Evolutionary conservation across 768 basidiomycete species (phyloP).

Genomic region (Rubroboletus satanas): DNA sequence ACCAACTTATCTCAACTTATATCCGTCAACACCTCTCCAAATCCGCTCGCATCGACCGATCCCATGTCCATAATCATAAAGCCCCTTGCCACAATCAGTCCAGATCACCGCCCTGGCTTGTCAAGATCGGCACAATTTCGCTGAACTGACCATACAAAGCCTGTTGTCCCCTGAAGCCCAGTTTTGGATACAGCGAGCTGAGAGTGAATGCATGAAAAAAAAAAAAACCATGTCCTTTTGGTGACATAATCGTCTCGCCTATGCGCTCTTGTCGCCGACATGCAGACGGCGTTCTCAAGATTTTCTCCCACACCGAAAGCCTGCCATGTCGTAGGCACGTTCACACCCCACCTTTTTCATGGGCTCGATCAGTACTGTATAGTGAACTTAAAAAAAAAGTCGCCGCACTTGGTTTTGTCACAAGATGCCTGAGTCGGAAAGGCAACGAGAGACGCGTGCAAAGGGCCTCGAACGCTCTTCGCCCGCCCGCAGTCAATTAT

Average conservation of each 20-base stretch:
- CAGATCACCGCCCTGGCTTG: constrained; percentile 6
- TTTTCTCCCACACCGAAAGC: constrained; percentile 26
- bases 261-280: constrained; percentile 21
- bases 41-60: constrained; percentile 15
- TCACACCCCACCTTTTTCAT: constrained; percentile 30
- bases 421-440: neutral
- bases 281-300: constrained; percentile 23
- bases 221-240: neutral
- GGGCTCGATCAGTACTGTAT: constrained; percentile 17
- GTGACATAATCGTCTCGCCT: constrained; percentile 28
- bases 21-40: constrained; percentile 21
- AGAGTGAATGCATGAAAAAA: neutral
- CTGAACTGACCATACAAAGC: constrained; percentile 5
- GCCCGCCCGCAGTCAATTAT: neutral
- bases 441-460: neutral
- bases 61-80: constrained; percentile 9
- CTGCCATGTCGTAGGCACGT: constrained; percentile 25
- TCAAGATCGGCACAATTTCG: constrained; percentile 9
- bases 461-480: constrained; percentile 3
- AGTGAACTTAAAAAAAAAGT: constrained; percentile 27
- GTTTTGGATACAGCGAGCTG: neutral
- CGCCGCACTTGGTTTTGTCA: constrained; percentile 1
- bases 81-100: constrained; percentile 2
- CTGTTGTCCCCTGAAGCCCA: neutral
- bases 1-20: constrained; percentile 13